Percentiles rank a stretch among this genome's conserved stretches.
Evolutionary conservation across 495 filamentous ascomycete species (phyloP).

Genomic region (Barbatosphaeria neglecta): DNA sequence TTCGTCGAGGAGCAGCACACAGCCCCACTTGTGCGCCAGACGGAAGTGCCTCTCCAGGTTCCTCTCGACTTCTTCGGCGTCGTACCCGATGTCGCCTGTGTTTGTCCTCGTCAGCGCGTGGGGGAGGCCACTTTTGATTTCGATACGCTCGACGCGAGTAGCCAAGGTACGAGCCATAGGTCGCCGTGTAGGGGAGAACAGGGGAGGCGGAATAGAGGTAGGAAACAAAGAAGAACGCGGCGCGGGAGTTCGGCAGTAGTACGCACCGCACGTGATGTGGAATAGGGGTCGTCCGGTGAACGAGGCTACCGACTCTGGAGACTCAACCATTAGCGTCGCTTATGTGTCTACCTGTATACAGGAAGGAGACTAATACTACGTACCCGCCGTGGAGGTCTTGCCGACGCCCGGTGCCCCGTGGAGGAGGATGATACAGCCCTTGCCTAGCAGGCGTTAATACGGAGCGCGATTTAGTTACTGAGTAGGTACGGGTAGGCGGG

Average conservation of each 20-base stretch:
- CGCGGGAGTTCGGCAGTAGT: too few species aligned
- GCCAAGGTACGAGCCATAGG: too few species aligned
- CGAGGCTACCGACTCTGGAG: slow-evolving; percentile 9
- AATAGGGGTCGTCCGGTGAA: slow-evolving; percentile 10
- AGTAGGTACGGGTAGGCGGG: neutral
- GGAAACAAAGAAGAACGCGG: too few species aligned
- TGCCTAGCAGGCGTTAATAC: too few species aligned
- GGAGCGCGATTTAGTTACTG: slow-evolving; percentile 6
- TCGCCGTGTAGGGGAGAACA: too few species aligned
- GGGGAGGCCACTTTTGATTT: slow-evolving; percentile 2
- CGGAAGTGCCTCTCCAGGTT: slow-evolving; percentile 28
- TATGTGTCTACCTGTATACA: too few species aligned
- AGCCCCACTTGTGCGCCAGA: slow-evolving; percentile 33
- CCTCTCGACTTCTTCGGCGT: slow-evolving; percentile 23
- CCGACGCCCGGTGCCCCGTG: slow-evolving; percentile 34
- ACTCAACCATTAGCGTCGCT: too few species aligned
- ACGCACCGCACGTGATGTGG: slow-evolving; percentile 12
- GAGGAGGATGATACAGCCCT: slow-evolving; percentile 32
- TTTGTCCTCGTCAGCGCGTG: neutral
- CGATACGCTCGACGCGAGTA: neutral
- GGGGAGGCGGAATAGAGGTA: too few species aligned
- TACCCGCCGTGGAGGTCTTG: slow-evolving; percentile 28
- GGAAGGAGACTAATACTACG: too few species aligned
- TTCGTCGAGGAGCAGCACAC: slow-evolving; percentile 45
- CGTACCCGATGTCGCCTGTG: neutral